Percentiles rank a stretch among this genome's conserved stretches.
Conservation (phyloP, 768 basidiomycete genomes). For the Boletus vinaceobasis region DNA sequence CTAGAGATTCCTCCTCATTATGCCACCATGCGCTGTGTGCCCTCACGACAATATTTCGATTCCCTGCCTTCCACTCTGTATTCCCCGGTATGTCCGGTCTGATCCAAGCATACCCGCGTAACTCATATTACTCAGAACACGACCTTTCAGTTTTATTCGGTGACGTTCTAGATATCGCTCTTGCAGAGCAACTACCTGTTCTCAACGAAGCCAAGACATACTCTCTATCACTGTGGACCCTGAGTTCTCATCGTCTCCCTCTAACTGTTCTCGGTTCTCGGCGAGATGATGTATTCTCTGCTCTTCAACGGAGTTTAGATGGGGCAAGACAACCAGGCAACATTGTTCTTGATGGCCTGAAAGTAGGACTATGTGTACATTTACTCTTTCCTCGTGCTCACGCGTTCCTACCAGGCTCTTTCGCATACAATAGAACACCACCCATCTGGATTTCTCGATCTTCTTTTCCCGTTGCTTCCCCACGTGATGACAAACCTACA, state of each 20-base stretch:
- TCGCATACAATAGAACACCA: constrained; percentile 22
- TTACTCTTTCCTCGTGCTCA: constrained; percentile 3
- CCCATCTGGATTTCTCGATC: constrained; percentile 15
- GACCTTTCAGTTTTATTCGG: constrained; percentile 44
- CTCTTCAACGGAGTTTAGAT: constrained; percentile 37
- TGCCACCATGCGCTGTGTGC: constrained; percentile 53
- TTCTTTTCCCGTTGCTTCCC: constrained; percentile 22
- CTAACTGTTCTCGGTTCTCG: constrained; percentile 33
- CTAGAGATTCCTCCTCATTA: constrained; percentile 42
- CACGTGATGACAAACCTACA: constrained; percentile 13
- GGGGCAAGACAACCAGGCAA: constrained; percentile 17
- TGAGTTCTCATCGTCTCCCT: constrained; percentile 50
- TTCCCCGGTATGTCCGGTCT: constrained; percentile 47
- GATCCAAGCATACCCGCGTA: background rate
- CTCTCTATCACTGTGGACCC: constrained; percentile 46
- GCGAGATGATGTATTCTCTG: constrained; percentile 31
- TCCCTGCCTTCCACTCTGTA: constrained; percentile 40
- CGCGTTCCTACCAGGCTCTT: constrained; percentile 15
- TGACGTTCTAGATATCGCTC: constrained; percentile 43
- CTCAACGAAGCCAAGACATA: constrained; percentile 43
- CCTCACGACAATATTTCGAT: constrained; percentile 49
- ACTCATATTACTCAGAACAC: constrained; percentile 31
- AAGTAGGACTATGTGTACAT: constrained; percentile 15
- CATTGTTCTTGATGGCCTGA: constrained; percentile 27
- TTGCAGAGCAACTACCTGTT: constrained; percentile 32